Evolutionary conservation across 306 rosid species (phyloP).

Genomic region (Hylodesmum podocarpum): DNA sequence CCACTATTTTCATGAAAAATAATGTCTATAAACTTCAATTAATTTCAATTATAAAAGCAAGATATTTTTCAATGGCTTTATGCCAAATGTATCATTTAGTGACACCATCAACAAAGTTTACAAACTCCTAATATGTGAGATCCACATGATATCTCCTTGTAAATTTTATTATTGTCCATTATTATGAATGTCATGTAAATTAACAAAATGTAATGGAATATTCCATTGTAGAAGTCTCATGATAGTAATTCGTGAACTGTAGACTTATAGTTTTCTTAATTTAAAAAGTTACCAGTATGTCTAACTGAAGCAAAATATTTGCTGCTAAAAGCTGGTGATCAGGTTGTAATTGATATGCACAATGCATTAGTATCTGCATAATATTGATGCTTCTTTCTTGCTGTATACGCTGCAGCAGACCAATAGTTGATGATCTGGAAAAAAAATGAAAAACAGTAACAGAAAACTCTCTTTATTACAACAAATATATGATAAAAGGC

Average conservation of each 20-base stretch:
- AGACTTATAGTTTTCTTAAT: neutral
- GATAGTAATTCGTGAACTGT: constrained; percentile 18
- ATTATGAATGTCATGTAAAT: neutral
- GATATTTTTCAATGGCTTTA: neutral
- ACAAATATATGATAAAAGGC: neutral
- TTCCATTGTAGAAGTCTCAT: neutral
- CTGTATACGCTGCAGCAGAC: constrained; percentile 56
- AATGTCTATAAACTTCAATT: neutral
- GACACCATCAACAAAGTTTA: neutral
- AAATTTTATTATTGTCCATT: neutral
- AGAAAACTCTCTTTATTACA: constrained; percentile 25
- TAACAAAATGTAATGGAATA: constrained; percentile 1
- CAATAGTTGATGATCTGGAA: constrained; percentile 63
- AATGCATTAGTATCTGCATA: constrained; percentile 54
- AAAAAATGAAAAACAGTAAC: neutral
- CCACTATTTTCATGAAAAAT: neutral
- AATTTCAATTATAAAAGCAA: neutral
- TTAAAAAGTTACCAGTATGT: constrained; percentile 50
- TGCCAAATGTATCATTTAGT: neutral
- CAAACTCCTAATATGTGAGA: neutral
- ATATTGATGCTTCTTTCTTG: constrained; percentile 55
- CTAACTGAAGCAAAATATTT: constrained; percentile 64
- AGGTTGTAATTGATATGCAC: constrained; percentile 56
- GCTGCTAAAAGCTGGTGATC: constrained; percentile 74
- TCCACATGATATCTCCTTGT: neutral